Percentiles rank a stretch among this genome's conserved stretches.
Conservation (phyloP, 176 grass and related monocot genomes). For the Carex littledalei region DNA sequence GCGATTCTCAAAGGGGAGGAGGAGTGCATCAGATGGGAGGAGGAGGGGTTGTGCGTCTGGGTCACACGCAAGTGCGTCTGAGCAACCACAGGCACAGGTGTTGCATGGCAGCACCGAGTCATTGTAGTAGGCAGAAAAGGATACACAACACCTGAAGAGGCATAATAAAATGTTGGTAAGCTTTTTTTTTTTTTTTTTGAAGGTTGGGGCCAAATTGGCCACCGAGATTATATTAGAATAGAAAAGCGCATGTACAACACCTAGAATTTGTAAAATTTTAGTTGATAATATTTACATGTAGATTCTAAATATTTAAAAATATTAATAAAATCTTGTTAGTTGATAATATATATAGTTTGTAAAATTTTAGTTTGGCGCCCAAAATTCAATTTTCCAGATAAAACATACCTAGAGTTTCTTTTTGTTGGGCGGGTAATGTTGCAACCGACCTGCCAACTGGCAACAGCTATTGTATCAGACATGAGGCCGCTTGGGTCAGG, state of each 20-base stretch:
- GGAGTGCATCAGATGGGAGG: slow-evolving; percentile 68
- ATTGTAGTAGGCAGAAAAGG: slow-evolving; percentile 86
- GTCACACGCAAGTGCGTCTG: slow-evolving; percentile 45
- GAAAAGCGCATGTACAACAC: no score
- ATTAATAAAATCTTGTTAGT: background rate
- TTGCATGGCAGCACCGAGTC: slow-evolving; percentile 71
- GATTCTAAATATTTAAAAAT: no score
- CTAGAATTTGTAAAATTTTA: no score
- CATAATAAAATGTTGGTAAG: background rate
- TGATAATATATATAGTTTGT: background rate
- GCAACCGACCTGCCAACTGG: slow-evolving; percentile 83
- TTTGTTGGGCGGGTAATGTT: slow-evolving; percentile 65
- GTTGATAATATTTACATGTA: no score
- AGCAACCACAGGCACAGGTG: slow-evolving; percentile 76
- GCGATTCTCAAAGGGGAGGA: slow-evolving; percentile 62
- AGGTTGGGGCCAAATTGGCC: no score
- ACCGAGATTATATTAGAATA: no score
- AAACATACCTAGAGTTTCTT: slow-evolving; percentile 21
- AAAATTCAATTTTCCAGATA: background rate
- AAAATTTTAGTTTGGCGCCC: background rate
- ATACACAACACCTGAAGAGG: slow-evolving; percentile 60
- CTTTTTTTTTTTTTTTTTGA: no score
- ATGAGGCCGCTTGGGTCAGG: slow-evolving; percentile 63
- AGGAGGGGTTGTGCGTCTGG: slow-evolving; percentile 35
- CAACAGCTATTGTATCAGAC: slow-evolving; percentile 49